Evolutionary conservation across 129 eudicot species (phyloP).

Genomic region (Escallonia herrerae): DNA sequence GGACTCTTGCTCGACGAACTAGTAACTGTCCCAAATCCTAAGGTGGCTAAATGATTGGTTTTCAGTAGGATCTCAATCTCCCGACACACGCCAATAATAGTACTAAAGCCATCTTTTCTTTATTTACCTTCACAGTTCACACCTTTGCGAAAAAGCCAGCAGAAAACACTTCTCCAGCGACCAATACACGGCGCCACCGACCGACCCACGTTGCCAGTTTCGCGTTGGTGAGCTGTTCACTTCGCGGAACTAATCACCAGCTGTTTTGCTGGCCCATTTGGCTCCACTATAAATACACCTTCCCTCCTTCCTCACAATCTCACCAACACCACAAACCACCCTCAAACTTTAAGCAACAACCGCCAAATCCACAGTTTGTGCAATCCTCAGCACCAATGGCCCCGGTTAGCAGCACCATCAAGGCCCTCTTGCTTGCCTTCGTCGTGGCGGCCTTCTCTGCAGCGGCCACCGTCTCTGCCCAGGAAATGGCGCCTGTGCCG

Average conservation of each 20-base stretch:
- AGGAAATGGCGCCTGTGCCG: slow-evolving; percentile 20
- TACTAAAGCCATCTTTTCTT: too few relatives aligned
- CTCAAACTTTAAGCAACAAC: not conserved
- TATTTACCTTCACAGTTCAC: too few relatives aligned
- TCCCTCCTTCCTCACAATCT: not conserved
- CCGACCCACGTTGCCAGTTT: too few relatives aligned
- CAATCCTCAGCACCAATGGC: slow-evolving; percentile 1
- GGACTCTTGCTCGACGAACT: too few relatives aligned
- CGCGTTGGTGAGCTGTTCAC: too few relatives aligned
- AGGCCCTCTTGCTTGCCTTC: not conserved
- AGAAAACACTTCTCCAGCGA: too few relatives aligned
- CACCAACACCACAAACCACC: not conserved
- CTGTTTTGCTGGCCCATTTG: not conserved
- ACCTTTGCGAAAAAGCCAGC: too few relatives aligned
- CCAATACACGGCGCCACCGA: too few relatives aligned
- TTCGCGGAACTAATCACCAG: not conserved
- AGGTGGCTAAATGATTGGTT: too few relatives aligned
- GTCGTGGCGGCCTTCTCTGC: not conserved
- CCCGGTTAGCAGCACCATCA: slow-evolving; percentile 2
- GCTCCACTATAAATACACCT: not conserved
- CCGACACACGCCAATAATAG: too few relatives aligned
- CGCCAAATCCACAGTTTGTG: not conserved
- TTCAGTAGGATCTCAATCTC: too few relatives aligned
- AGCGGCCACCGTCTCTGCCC: not conserved
- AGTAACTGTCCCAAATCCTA: too few relatives aligned